Evolutionary conservation across 768 basidiomycete genomes (phyloP).

Genomic region (Naganishia kalamii): DNA sequence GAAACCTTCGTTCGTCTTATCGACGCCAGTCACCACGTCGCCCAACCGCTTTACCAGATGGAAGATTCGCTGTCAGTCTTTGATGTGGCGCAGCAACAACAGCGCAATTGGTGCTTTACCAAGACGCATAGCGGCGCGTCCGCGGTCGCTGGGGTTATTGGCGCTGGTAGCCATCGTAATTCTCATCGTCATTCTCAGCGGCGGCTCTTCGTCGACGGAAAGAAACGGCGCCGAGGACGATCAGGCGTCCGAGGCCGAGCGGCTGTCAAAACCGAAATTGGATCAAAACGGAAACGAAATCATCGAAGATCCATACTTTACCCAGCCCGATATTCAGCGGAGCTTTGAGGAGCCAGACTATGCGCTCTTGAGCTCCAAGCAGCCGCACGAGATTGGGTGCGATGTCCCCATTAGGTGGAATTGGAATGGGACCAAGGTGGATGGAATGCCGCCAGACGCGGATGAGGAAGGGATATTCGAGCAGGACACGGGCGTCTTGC

Average conservation of each 20-base stretch:
- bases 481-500: constrained; percentile 36
- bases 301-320: background rate
- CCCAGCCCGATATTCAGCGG: constrained; percentile 34
- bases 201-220: background rate
- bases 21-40: background rate
- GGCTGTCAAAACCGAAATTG: constrained; percentile 17
- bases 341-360: constrained; percentile 48
- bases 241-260: constrained; percentile 12
- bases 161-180: background rate
- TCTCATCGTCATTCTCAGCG: background rate
- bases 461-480: constrained; percentile 21
- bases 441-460: constrained; percentile 1
- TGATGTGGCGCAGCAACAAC: background rate
- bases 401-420: constrained; percentile 34
- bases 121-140: constrained; percentile 1
- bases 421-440: constrained; percentile 16
- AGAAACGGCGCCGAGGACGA: background rate
- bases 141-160: background rate
- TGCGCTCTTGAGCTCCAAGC: constrained; percentile 40
- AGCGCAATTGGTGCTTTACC: background rate
- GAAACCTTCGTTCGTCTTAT: background rate
- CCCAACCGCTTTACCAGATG: background rate
- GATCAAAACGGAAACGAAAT: constrained; percentile 19
- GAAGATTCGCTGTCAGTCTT: background rate
- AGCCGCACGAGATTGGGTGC: constrained; percentile 45